Evolutionary conservation across 106 monocot genomes (phyloP), one percentile per base, ranked within the genome.

Genomic region (Platanthera guangdongensis): DNA sequence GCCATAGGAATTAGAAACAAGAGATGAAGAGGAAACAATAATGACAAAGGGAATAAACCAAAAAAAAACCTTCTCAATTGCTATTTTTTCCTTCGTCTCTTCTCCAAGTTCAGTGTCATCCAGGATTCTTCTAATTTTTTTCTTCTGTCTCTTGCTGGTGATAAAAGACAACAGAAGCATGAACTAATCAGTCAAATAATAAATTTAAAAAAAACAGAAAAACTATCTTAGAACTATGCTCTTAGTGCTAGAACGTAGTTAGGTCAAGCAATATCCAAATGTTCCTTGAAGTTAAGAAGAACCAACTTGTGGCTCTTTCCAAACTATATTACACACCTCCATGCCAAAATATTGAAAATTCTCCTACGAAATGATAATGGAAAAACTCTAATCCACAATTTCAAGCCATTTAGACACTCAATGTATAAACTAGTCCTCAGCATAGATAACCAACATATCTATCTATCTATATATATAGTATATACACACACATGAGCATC

Each of bases 31-130:
- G 51, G 6, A 52, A 71, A 75, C 10, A 51, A 18, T 19, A 60
- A 59, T 30, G 46, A 2, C 6, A 52, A 25, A 50, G 50, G 47
- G 59, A 77, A 19, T 30, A 8, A 51, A 8, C 50, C 73, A 57
- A 10, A 32, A 57, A n/a, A 11, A 57, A 70, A 92, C 97, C 91
- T 97, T 91, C 80, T 97, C 97, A n/a, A 94, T 68, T 59, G 91
- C 97, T 82, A 97, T 94, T 83, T 92, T 97, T 68, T 74, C 78
- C 83, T 88, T 91, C n/a, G 97, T 97, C 82, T 91, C 94, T 82
- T 94, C 94, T 39, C 84, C 86, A 75, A 97, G 97, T 78, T 97
- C 97, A 62, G 89, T 77, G 81, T 97, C 97, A 80, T 97, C 97
- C 80, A 97, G 87, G 13, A 97, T 97, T 75, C 97, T 94, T 63